Base-by-base conservation (phyloP, 768 basidiomycete genomes). In the Obba rivulosa region DNA sequence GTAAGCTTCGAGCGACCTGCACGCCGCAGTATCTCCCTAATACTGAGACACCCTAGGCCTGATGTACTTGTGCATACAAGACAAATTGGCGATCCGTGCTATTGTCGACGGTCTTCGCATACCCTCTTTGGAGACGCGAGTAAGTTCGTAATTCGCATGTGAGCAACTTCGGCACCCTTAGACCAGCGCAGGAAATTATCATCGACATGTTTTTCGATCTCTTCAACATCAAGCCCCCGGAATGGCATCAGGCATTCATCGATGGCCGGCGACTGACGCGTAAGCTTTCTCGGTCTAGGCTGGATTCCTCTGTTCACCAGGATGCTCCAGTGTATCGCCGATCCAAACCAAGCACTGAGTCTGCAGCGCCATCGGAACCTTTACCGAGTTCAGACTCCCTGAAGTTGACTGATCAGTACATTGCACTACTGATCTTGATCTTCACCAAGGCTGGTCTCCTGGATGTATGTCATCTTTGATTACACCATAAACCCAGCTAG, bases 191-290 rank as follows among this genome's bases (percentile, higher is more conserved):
- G 94, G 95, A 97, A 71, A 80, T 92, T 24, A 74, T 97, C 31
- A 71, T 98, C 45, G 92, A 98, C 57, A 86, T 96, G 80, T 87
- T 98, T 58, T 97, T 97, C 58, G 88, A 91, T 52, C 74, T 94
- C 16, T 70, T 99, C 17, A 90, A 92, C 48, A 94, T 98, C 66
- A 90, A 90, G 63, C 78, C 87, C 0, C 89, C 92, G 1, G 86
- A 87, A 39, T 97, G 94, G 92, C 90, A 91, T 62, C 80, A 91
- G 58, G 87, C 90, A 0, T 97, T 95, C 59, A 85, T 96, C 31
- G 86, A 86, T 48, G 93, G 92, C 10, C 80, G 89, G 41, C 76
- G 93, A 23, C 67, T 96, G 46, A 95, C 92, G 2, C 87, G 93
- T 93, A 60, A 52, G 83, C 14, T 36, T 43, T 16, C 45, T 10